phyloP scores from a whole-genome alignment of 306 rosid genomes.

The Begonia loranthoides region DNA sequence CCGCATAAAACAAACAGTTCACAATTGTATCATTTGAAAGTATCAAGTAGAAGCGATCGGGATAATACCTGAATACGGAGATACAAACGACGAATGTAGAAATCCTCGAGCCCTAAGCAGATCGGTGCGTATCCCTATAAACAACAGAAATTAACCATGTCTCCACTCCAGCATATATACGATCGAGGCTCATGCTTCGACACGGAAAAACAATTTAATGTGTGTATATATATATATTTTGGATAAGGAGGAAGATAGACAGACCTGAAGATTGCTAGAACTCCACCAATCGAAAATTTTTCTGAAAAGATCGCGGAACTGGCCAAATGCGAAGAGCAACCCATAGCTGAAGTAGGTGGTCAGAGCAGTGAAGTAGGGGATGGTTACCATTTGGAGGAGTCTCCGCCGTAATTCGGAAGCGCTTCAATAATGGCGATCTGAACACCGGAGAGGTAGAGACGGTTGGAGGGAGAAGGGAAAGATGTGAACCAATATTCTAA shows the following conservation, averaged over 20 bases:
- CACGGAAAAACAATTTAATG: neutral
- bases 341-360: constrained; percentile 91
- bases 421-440: constrained; percentile 8
- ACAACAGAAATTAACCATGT: neutral
- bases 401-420: constrained; percentile 9
- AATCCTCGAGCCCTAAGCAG: constrained; percentile 89
- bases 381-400: constrained; percentile 63
- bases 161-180: neutral
- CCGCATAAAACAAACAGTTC: neutral
- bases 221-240: too few relatives aligned
- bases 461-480: neutral
- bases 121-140: constrained; percentile 75
- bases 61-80: constrained; percentile 66
- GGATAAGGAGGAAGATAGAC: constrained; percentile 9
- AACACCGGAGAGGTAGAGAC: neutral
- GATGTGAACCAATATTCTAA: too few relatives aligned
- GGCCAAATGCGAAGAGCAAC: constrained; percentile 80
- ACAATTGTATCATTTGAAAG: neutral
- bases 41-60: neutral
- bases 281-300: constrained; percentile 55
- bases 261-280: constrained; percentile 54
- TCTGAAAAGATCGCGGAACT: constrained; percentile 69
- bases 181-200: neutral
- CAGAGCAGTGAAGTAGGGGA: constrained; percentile 81
- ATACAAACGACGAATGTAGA: constrained; percentile 67